Base-by-base conservation (phyloP, 129 eudicot species). In the Erigeron canadensis region DNA sequence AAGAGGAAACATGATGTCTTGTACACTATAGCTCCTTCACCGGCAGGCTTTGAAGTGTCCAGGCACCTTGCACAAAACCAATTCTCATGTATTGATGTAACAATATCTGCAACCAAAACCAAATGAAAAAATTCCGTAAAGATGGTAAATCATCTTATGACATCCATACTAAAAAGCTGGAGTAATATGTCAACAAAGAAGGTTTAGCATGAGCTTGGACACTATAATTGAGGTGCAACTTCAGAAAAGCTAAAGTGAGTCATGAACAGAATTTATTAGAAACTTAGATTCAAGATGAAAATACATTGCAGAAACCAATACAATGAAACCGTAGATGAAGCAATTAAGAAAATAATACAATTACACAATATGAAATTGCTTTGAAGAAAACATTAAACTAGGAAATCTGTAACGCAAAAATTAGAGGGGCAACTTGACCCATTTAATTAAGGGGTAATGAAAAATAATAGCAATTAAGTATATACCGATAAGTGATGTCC, bases 11-110 rank as follows among this genome's bases (percentile, higher is more conserved):
- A 81, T 19, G 96, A 77, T 48, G 97, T 95, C 83, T 86, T 94
- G 85, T 82, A 84, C 46, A 95, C 89, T 42, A 95, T 86, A 69
- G 90, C 97, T 34, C 99, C 97, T 95, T 95, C 99, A 50, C 97
- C 97, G 23, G 87, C 83, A 34, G 91, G 87, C 75, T 84, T 86
- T 40, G 91, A 81, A 37, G 97, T 84, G 86, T 81, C 84, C 81
- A 95, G 67, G 82, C 97, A 84, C 83, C 99, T 87, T 74, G 85
- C 97, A 62, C 82, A 70, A 60, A 95, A 95, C 97, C 97, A 90
- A 76, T 73, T 95, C 84, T 95, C 97, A 19, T 87, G 96, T 77
- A 88, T 95, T 73, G 99, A 90, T 22, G 97, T 95, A 47, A 86
- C 94, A 54, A 95, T 77, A 82, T 95, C 99, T 95, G 86, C 79